A percentile compares a stretch with the other conserved stretches of the same genome.
These are phyloP conservation scores for Saccharum spontaneum DNA, from an alignment of 176 grass and related monocot genomes.

Conservation along the genomic window DNA sequence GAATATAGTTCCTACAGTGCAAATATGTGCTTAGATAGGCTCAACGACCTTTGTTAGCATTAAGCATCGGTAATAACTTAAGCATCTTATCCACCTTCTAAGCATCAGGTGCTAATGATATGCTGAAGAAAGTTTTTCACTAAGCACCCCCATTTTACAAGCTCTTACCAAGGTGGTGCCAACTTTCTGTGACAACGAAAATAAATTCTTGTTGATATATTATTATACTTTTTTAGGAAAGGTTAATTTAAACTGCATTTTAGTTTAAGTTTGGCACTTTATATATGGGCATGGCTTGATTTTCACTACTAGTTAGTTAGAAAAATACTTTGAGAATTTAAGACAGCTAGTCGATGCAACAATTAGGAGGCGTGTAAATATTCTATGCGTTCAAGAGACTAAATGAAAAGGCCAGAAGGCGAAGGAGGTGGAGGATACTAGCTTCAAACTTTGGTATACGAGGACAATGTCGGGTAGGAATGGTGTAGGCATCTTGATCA, in stretches of 20 bases:
- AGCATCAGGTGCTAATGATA: too few species aligned
- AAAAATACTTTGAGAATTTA: background rate
- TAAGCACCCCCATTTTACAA: background rate
- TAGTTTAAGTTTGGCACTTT: background rate
- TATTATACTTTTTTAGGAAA: background rate
- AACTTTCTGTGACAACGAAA: background rate
- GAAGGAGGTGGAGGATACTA: too few species aligned
- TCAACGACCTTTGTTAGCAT: background rate
- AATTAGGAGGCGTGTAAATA: too few species aligned
- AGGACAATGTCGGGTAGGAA: too few species aligned
- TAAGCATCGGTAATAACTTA: background rate
- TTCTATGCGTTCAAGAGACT: too few species aligned
- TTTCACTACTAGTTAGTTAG: background rate
- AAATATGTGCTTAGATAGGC: background rate
- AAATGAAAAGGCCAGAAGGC: too few species aligned
- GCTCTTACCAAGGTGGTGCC: background rate
- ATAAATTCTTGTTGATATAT: background rate
- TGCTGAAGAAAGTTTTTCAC: background rate
- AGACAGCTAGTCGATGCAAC: too few species aligned
- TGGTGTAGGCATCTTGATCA: too few species aligned
- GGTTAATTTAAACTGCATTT: background rate
- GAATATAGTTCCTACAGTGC: background rate
- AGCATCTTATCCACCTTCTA: background rate
- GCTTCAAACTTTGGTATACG: too few species aligned
- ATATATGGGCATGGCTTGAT: background rate